Evolutionary conservation across 164 flowering plant species (phyloP).

Genomic region (Taxillus chinensis): DNA sequence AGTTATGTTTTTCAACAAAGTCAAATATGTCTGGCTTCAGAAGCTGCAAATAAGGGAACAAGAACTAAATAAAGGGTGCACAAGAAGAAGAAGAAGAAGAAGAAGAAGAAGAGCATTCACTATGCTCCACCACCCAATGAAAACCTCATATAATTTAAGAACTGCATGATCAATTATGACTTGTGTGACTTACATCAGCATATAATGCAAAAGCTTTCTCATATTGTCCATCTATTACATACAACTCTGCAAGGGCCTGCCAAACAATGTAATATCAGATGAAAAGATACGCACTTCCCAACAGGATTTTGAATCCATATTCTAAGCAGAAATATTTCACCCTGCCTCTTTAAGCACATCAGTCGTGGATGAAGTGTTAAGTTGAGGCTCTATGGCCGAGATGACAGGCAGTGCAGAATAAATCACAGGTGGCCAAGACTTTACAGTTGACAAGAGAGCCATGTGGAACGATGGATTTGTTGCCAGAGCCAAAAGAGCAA

Average conservation of each 20-base stretch:
- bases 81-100: no score
- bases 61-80: background rate
- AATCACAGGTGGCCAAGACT: conserved; percentile 79
- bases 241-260: conserved; percentile 92
- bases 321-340: background rate
- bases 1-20: conserved; percentile 76
- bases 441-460: conserved; percentile 73
- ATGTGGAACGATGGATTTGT: conserved; percentile 82
- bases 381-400: conserved; percentile 91
- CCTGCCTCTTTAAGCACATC: conserved; percentile 84
- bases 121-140: no score
- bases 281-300: background rate
- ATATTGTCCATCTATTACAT: conserved; percentile 71
- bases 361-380: conserved; percentile 79
- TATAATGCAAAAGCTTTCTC: conserved; percentile 81
- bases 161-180: background rate
- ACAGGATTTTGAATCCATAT: conserved; percentile 1
- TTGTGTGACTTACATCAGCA: conserved; percentile 78
- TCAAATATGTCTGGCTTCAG: conserved; percentile 82
- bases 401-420: conserved; percentile 84
- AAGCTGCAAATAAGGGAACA: conserved; percentile 36
- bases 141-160: background rate
- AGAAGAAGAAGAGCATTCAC: no score
- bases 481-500: conserved; percentile 89
- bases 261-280: conserved; percentile 3